Evolutionary conservation across 108 stramenopile species (phyloP), one percentile per base, ranked within the genome.

Genomic region (Skeletonema menzelii): DNA sequence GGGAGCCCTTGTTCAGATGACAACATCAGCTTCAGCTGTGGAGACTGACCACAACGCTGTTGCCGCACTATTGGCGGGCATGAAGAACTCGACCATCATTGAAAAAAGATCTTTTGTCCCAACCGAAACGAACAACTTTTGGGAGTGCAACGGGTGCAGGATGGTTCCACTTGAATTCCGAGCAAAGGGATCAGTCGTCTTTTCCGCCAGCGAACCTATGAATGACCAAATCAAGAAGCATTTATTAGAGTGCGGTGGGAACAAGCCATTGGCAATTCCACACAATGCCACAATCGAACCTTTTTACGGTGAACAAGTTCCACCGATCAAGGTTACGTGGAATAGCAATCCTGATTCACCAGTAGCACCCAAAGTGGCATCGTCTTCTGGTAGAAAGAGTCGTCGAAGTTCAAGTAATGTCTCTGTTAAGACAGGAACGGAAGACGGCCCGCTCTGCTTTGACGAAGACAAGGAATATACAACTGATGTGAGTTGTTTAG

Each of bases 111-210:
- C 73, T 22, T 84, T 82, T 30, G 42, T 74, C 7, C 78, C 62
- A 40, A 72, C 65, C 17, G 72, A 72, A 1, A 82, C 73, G 32
- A 27, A 69, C 17, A 57, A 80, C 55, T 84, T 84, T 60, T 84
- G 84, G 84, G 84, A 84, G 55, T 84, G 84, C 56, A 68, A 40
- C 37, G 42, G 57, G 26, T 84, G 84, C 35, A 65, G 75, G 19
- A 67, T 70, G 8, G 70, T 82, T 67, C 80, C 76, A 0, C 65
- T 78, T 17, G 61, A 66, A 6, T 82, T 65, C 24, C 56, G 84
- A 56, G 58, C 83, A 10, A 67, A 61, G 12, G 83, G 83, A 31
- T 84, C 83, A 4, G 83, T 84, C 47, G 60, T 84, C 8, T 81
- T 77, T 27, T 70, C 74, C 37, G 75, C 64, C 4, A 56, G 37